A percentile compares a stretch with the other conserved stretches of the same genome.
Evolutionary conservation across 257 asterid species (phyloP).

Genomic region (Coffea canephora): DNA sequence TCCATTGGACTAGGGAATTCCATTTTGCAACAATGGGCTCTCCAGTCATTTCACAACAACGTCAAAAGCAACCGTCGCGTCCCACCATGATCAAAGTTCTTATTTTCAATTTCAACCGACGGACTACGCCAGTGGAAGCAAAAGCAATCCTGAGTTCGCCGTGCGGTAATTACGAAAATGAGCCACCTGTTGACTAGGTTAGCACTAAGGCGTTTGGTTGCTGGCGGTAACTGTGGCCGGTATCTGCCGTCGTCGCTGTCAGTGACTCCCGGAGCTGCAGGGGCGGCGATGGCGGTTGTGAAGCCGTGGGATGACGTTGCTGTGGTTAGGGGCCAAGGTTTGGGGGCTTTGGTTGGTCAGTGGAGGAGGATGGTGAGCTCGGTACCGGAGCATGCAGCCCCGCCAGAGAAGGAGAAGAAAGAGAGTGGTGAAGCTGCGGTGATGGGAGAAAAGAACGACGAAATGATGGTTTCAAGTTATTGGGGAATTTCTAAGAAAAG

Average conservation of each 20-base stretch:
- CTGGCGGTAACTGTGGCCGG: conserved; percentile 36
- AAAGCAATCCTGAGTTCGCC: too few relatives aligned
- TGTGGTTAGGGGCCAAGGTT: conserved; percentile 29
- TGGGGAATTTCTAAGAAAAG: conserved; percentile 75
- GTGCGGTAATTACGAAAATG: conserved; percentile 37
- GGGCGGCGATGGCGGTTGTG: conserved; percentile 18
- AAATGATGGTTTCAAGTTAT: conserved; percentile 54
- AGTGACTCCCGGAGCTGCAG: conserved; percentile 15
- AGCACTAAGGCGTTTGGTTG: conserved; percentile 44
- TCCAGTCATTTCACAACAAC: neutral
- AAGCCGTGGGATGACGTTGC: conserved; percentile 30
- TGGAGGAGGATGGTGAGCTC: conserved; percentile 58
- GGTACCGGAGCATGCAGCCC: conserved; percentile 32
- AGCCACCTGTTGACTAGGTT: conserved; percentile 38
- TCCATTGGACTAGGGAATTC: neutral
- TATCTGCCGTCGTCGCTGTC: conserved; percentile 22
- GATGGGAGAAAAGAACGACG: conserved; percentile 29
- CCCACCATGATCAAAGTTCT: neutral
- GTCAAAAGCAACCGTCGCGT: neutral
- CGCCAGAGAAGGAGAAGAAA: conserved; percentile 36
- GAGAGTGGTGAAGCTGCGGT: conserved; percentile 22
- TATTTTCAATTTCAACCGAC: neutral
- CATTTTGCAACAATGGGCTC: neutral
- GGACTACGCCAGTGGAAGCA: neutral
- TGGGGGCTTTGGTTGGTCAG: conserved; percentile 27